Conservation (phyloP, 2,329 filamentous ascomycete genomes). For the Talaromyces sp. region DNA sequence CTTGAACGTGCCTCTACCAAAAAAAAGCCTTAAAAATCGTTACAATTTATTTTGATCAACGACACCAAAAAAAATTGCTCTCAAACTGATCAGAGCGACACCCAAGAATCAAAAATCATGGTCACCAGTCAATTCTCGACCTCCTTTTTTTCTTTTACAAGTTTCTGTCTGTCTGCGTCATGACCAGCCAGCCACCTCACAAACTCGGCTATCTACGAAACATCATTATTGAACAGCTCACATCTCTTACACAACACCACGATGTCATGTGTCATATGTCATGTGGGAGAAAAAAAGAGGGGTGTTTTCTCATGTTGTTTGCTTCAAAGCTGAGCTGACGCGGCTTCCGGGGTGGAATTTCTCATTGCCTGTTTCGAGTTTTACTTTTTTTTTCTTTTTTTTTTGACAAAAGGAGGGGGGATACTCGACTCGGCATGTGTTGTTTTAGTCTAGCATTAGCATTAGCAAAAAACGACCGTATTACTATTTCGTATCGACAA, state of each 20-base stretch:
- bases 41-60: background rate
- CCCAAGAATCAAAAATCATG: background rate
- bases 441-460: background rate
- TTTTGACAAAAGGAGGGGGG: background rate
- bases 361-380: background rate
- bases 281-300: too few species aligned
- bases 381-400: background rate
- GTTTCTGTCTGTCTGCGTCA: slow-evolving; percentile 2
- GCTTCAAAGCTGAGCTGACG: background rate
- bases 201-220: background rate
- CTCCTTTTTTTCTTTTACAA: background rate
- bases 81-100: background rate
- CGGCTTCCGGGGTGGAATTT: background rate
- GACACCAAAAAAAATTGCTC: background rate
- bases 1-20: background rate
- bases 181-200: background rate
- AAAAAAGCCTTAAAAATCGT: background rate
- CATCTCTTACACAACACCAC: background rate
- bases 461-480: too few species aligned
- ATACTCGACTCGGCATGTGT: background rate
- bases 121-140: background rate
- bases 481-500: background rate
- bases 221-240: slow-evolving; percentile 1
- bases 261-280: background rate
- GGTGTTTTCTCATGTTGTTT: background rate